Evolutionary conservation across 495 filamentous ascomycete genomes (phyloP).

Genomic region (Cryomyces minteri): DNA sequence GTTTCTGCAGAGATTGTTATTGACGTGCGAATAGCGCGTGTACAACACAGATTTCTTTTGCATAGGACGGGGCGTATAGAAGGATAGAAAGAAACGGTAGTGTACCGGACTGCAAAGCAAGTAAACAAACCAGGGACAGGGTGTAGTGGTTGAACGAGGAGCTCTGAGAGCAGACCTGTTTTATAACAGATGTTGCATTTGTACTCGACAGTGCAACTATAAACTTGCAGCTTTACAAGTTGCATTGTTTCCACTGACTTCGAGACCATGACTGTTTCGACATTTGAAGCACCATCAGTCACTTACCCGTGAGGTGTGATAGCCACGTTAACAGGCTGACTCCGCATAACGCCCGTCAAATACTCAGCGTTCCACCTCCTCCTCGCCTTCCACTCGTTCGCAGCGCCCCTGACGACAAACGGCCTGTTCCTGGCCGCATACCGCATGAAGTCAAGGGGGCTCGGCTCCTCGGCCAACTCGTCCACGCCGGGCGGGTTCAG

Average conservation of each 20-base stretch:
- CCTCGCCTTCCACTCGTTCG: constrained; percentile 36
- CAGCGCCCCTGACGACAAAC: constrained; percentile 44
- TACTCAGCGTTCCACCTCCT: constrained; percentile 38
- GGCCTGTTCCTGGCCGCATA: constrained; percentile 48
- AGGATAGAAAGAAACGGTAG: too few relatives aligned
- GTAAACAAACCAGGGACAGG: too few relatives aligned
- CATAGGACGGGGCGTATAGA: too few relatives aligned
- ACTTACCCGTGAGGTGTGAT: constrained; percentile 48
- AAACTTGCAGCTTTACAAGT: too few relatives aligned
- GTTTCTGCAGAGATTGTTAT: constrained; percentile 22
- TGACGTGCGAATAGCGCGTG: background rate
- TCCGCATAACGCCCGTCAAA: constrained; percentile 29
- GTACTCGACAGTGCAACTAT: too few relatives aligned
- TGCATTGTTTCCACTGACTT: too few relatives aligned
- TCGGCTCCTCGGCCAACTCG: constrained; percentile 40
- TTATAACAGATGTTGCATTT: too few relatives aligned
- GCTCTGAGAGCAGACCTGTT: too few relatives aligned
- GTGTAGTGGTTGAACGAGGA: too few relatives aligned
- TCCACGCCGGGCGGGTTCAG: constrained; percentile 39
- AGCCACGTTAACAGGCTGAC: constrained; percentile 43
- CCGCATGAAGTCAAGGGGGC: constrained; percentile 54
- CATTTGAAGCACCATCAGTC: background rate
- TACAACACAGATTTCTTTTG: background rate
- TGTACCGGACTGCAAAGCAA: too few relatives aligned
- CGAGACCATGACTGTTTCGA: too few relatives aligned